These are phyloP conservation scores for Cladophialophora immunda DNA, from an alignment of 2,329 filamentous ascomycete species.

Conservation along the genomic window DNA sequence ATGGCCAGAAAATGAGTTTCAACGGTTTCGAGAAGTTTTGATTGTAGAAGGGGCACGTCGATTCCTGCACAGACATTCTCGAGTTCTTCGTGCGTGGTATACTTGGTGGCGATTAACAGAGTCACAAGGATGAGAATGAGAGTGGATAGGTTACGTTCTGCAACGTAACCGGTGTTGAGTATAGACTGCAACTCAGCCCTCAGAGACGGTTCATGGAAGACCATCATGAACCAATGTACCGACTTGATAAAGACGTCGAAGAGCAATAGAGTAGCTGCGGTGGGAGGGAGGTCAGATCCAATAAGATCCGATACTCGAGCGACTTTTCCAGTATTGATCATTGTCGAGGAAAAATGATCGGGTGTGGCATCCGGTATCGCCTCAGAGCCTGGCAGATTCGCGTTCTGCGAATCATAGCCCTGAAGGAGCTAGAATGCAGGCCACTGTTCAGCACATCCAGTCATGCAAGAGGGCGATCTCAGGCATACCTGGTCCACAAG, in stretches of 20 bases:
- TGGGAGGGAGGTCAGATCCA: constrained; percentile 43
- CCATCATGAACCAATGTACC: constrained; percentile 56
- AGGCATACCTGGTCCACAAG: constrained; percentile 17
- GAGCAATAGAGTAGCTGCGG: constrained; percentile 43
- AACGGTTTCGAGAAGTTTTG: constrained; percentile 37
- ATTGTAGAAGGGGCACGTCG: constrained; percentile 22
- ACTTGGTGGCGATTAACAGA: constrained; percentile 51
- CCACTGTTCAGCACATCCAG: not conserved
- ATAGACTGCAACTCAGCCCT: constrained; percentile 44
- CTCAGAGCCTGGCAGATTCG: not conserved
- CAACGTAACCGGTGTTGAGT: constrained; percentile 47
- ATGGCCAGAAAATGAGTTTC: constrained; percentile 49
- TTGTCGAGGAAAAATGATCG: not conserved
- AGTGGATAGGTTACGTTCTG: constrained; percentile 47
- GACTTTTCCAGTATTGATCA: constrained; percentile 18
- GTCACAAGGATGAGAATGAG: constrained; percentile 49
- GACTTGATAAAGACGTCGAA: constrained; percentile 53
- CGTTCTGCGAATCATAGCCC: constrained; percentile 6
- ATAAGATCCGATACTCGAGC: constrained; percentile 43
- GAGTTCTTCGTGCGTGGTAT: constrained; percentile 42
- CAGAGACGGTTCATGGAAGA: constrained; percentile 54
- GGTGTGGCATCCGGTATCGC: constrained; percentile 21
- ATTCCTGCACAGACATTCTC: constrained; percentile 25
- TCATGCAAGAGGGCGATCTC: too few species aligned
- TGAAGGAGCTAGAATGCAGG: constrained; percentile 12